Percentiles rank a stretch among this genome's conserved stretches.
These are phyloP conservation scores for Hypoxylon cercidicola DNA, from an alignment of 495 filamentous ascomycete species.

Conservation along the genomic window DNA sequence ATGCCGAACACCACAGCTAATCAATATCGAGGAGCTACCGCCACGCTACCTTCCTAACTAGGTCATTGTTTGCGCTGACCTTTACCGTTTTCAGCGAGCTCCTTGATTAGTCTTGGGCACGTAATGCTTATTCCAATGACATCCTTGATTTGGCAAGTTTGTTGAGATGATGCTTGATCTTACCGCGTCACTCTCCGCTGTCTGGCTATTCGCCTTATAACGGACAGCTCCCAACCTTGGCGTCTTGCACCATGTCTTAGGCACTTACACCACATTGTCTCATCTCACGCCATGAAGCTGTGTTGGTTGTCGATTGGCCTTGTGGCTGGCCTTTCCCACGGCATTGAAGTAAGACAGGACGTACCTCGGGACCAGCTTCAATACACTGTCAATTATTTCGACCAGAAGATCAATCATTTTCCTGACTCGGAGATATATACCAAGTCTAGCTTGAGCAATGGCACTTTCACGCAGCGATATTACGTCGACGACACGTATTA, in stretches of 20 bases:
- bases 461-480: conserved; percentile 58
- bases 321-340: conserved; percentile 21
- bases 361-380: conserved; percentile 29
- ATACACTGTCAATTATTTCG: conserved; percentile 41
- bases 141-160: conserved; percentile 17
- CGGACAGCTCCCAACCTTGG: conserved; percentile 4
- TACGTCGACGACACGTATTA: conserved; percentile 59
- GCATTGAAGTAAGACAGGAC: conserved; percentile 24
- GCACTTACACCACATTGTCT: conserved; percentile 7
- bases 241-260: not conserved
- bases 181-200: conserved; percentile 11
- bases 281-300: conserved; percentile 22
- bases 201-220: conserved; percentile 8
- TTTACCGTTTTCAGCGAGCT: conserved; percentile 8
- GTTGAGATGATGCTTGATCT: conserved; percentile 1
- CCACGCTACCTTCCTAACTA: conserved; percentile 20
- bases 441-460: conserved; percentile 48
- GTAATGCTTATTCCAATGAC: conserved; percentile 27
- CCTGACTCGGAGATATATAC: conserved; percentile 45
- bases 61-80: conserved; percentile 18
- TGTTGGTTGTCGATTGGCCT: conserved; percentile 26
- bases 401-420: conserved; percentile 56
- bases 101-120: conserved; percentile 9
- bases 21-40: conserved; percentile 24
- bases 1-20: conserved; percentile 8